Evolutionary conservation across 2,329 filamentous ascomycete species (phyloP).

Genomic region (Cladosporium sp.): DNA sequence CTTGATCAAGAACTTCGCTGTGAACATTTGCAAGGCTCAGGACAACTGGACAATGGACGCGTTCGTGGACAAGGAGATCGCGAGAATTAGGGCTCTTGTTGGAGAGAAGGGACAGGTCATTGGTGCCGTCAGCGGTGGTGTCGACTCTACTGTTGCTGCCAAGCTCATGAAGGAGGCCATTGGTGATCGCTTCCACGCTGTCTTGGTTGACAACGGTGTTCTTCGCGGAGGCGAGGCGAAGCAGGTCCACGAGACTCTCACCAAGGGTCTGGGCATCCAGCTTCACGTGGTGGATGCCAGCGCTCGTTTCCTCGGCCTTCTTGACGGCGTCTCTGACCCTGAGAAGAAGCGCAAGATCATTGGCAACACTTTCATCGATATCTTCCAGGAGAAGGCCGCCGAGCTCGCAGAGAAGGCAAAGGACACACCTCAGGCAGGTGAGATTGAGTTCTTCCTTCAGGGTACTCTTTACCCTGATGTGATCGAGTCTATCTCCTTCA

Average conservation of each 20-base stretch:
- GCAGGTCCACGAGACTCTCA: slow-evolving; percentile 74
- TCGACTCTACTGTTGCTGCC: slow-evolving; percentile 84
- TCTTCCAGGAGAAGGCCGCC: slow-evolving; percentile 77
- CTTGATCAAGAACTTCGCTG: slow-evolving; percentile 76
- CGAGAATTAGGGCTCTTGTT: slow-evolving; percentile 74
- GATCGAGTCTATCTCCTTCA: slow-evolving; percentile 68
- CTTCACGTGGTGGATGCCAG: slow-evolving; percentile 79
- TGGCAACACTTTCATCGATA: slow-evolving; percentile 72
- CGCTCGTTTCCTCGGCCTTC: slow-evolving; percentile 69
- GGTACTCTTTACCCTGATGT: slow-evolving; percentile 77
- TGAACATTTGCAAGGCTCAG: slow-evolving; percentile 73
- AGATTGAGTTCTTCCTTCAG: slow-evolving; percentile 83
- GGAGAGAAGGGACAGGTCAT: slow-evolving; percentile 79
- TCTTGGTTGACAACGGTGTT: slow-evolving; percentile 80
- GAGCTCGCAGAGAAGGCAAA: slow-evolving; percentile 69
- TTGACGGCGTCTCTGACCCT: slow-evolving; percentile 70
- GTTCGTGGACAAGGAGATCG: slow-evolving; percentile 77
- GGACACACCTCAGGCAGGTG: slow-evolving; percentile 63
- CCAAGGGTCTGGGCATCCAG: slow-evolving; percentile 79
- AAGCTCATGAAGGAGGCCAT: slow-evolving; percentile 85
- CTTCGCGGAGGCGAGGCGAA: slow-evolving; percentile 82
- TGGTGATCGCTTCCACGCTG: slow-evolving; percentile 75
- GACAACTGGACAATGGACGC: slow-evolving; percentile 81
- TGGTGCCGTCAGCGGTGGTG: slow-evolving; percentile 74
- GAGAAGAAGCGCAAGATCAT: slow-evolving; percentile 92